Conservation (phyloP, 176 grass and related monocot genomes). For the Oryza longistaminata region DNA sequence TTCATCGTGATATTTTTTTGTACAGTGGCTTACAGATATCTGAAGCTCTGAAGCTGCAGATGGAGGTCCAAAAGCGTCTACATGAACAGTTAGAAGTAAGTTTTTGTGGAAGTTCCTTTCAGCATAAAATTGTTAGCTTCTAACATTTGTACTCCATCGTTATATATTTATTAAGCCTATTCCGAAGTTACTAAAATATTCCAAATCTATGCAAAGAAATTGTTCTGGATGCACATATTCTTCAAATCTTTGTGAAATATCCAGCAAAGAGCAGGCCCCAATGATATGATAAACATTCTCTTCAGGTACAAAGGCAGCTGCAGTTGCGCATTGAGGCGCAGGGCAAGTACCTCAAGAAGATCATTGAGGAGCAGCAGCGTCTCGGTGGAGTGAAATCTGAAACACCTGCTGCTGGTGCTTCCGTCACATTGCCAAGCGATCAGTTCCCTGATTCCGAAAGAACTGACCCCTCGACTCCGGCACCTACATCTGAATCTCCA, state of each 20-base stretch:
- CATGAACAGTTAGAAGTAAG: constrained; percentile 96
- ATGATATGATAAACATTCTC: constrained; percentile 19
- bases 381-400: constrained; percentile 51
- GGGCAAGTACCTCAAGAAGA: constrained; percentile 97
- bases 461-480: constrained; percentile 77
- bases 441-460: constrained; percentile 71
- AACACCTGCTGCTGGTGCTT: constrained; percentile 34
- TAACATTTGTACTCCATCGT: not conserved
- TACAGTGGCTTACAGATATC: constrained; percentile 78
- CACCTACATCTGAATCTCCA: constrained; percentile 68
- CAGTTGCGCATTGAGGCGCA: constrained; percentile 98
- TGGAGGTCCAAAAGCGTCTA: constrained; percentile 93
- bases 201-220: not conserved
- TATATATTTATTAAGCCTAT: not conserved
- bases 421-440: constrained; percentile 32
- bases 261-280: not conserved
- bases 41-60: constrained; percentile 92
- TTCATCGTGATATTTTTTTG: not conserved
- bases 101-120: constrained; percentile 15
- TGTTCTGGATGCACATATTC: constrained; percentile 8
- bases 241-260: constrained; percentile 3
- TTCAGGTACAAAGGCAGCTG: constrained; percentile 95
- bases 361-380: constrained; percentile 92
- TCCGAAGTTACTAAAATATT: not conserved
- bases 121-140: not conserved